Evolutionary conservation across 352 stramenopile species (phyloP), one percentile per base, ranked within the genome.

Genomic region (Pythium pyrilobum): DNA sequence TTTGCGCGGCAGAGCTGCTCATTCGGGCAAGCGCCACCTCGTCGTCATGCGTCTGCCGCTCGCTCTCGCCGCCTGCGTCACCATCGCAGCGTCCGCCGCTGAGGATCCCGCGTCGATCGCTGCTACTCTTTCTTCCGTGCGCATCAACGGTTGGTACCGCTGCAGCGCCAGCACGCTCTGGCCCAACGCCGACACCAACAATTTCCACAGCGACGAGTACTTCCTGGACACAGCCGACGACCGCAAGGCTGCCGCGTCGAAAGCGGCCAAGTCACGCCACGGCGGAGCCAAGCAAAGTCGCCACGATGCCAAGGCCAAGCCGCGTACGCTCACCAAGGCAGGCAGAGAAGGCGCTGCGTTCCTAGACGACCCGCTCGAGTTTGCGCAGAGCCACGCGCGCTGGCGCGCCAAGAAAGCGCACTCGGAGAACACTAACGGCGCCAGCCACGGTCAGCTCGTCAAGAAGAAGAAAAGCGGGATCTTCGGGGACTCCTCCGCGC

Each of bases 321-420:
- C 5, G 73, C 71, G 13, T 31, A 33, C 48, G 24, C 18, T 28
- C 15, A 28, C 36, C n/a, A 85, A 87, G 32, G 85, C 74, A 65
- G 75, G 86, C 49, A 62, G 79, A 37, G 76, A 87, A 36, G 8
- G 40, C 40, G 23, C 25, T n/a, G n/a, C 40, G 23, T 47, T 57
- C 33, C 37, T 55, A n/a, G 36, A 39, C 20, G 48, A 55, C 37
- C 48, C 48, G 7, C 15, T 57, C 6, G 39, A 40, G 50, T 50
- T 57, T 50, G 50, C 31, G 39, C 38, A 24, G 5, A 55, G 48
- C 48, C 48, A 55, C 48, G 27, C 48, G 36, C 34, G 37, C 37
- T 55, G 48, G 48, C 48, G 48, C 36, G 48, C 25, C 37, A 27
- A n/a, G n/a, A n/a, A n/a, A n/a, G n/a, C n/a, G n/a, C n/a, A n/a